Percentiles rank a stretch among this genome's conserved stretches.
Evolutionary conservation across 2,329 filamentous ascomycete species (phyloP).

Genomic region (Scopulariopsis brevicaulis): DNA sequence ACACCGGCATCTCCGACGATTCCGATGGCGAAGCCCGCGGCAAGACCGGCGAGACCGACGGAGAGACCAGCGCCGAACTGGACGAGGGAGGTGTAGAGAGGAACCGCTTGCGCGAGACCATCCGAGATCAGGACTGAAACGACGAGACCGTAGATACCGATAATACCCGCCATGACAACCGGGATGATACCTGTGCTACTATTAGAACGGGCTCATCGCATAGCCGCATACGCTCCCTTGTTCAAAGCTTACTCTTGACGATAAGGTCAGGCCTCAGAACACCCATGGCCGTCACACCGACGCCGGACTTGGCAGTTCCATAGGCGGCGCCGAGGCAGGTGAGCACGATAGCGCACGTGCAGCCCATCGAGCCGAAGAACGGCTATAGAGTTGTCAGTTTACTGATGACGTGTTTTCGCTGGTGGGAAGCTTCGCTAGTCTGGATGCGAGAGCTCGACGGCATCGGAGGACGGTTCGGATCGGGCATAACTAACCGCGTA

Average conservation of each 20-base stretch:
- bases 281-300: slow-evolving; percentile 97
- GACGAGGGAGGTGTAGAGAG: slow-evolving; percentile 75
- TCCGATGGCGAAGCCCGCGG: slow-evolving; percentile 77
- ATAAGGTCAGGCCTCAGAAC: slow-evolving; percentile 95
- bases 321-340: slow-evolving; percentile 95
- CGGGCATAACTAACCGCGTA: slow-evolving; percentile 78
- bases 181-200: slow-evolving; percentile 78
- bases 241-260: slow-evolving; percentile 76
- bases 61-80: slow-evolving; percentile 75
- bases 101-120: slow-evolving; percentile 57
- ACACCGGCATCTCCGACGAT: slow-evolving; percentile 86
- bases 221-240: background rate
- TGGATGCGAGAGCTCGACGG: slow-evolving; percentile 10
- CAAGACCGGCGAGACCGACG: slow-evolving; percentile 73
- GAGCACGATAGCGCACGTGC: slow-evolving; percentile 93
- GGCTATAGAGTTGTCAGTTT: slow-evolving; percentile 36
- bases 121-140: slow-evolving; percentile 81
- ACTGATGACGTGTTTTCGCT: slow-evolving; percentile 7
- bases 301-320: slow-evolving; percentile 97
- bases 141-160: slow-evolving; percentile 94
- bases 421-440: slow-evolving; percentile 2
- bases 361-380: slow-evolving; percentile 97
- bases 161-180: slow-evolving; percentile 99
- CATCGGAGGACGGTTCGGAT: background rate
- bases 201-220: slow-evolving; percentile 3